Base-by-base conservation (phyloP, 2,329 filamentous ascomycete genomes). In the Clonostachys solani region DNA sequence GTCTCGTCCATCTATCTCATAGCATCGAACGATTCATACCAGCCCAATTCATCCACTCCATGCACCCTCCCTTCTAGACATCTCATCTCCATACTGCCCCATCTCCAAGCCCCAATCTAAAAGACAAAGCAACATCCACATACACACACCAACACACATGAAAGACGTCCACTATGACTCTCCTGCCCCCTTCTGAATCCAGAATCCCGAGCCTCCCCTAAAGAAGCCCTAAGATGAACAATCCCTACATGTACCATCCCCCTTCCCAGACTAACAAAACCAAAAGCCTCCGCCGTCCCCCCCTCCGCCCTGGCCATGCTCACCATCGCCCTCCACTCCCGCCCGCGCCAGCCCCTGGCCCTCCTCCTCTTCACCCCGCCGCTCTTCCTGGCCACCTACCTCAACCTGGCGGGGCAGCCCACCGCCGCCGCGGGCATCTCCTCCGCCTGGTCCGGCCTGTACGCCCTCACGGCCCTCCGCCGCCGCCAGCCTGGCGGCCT, bases 351-450 rank as follows among this genome's bases (percentile, higher is more conserved):
- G 53, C 54, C 66, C 12, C 62, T 79, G 5, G 75, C 78, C 35
- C 69, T 81, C 56, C 70, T 78, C 58, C 65, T 75, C 53, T 72
- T 75, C 57, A 62, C 68, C n/a, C 74, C 75, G 19, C 67, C 77
- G 23, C 72, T 82, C 33, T 62, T 80, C 47, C 80, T 82, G 63
- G 68, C 73, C 46, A 75, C 72, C 59, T 83, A 83, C 64, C 72
- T 81, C 56, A 81, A 80, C 60, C 71, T 83, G 7, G 76, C 78
- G 17, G 79, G 79, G 49, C 81, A 77, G 65, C 73, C 72, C 50
- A 78, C 75, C 45, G 78, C 80, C 58, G 72, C 71, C 48, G 80
- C 78, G 3, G 80, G 77, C 44, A 64, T 82, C 48, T 71, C 75
- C 0, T 75, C 75, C 45, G 77, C 79, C 15, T 77, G 76, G 65